Evolutionary conservation across 164 flowering plant genomes (phyloP).

Genomic region (Litsea cubeba): DNA sequence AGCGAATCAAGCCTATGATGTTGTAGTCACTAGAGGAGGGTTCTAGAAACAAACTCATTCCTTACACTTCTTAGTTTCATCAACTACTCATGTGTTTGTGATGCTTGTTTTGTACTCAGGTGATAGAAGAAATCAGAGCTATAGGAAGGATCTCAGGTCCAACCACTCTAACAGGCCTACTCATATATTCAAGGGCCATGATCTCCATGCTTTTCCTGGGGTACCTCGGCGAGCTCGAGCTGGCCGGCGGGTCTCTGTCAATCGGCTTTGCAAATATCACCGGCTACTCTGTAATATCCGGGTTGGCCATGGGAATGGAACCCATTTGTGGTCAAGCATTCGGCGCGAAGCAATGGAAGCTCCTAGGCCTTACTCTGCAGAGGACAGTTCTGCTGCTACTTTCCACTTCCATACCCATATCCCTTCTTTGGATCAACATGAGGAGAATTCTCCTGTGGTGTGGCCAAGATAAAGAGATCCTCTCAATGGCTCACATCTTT

Average conservation of each 20-base stretch:
- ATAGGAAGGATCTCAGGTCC: conserved; percentile 83
- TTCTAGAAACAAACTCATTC: too few species aligned
- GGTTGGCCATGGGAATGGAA: conserved; percentile 97
- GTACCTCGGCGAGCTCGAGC: conserved; percentile 82
- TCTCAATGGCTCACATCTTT: conserved; percentile 61
- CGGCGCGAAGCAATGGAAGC: conserved; percentile 74
- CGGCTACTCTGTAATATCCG: conserved; percentile 90
- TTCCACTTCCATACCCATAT: conserved; percentile 68
- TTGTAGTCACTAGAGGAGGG: neutral
- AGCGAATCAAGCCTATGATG: neutral
- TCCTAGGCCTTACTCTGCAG: conserved; percentile 71
- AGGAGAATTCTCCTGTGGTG: conserved; percentile 63
- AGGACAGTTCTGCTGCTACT: conserved; percentile 81
- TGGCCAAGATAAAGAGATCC: conserved; percentile 70
- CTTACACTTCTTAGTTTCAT: too few species aligned
- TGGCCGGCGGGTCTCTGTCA: conserved; percentile 87
- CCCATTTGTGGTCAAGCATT: conserved; percentile 95
- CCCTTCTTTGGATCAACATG: conserved; percentile 90
- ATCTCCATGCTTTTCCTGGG: conserved; percentile 93
- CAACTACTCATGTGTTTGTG: neutral
- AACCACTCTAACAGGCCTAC: conserved; percentile 65
- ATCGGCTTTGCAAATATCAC: conserved; percentile 94
- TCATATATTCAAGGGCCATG: conserved; percentile 81
- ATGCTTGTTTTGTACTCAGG: conserved; percentile 33
- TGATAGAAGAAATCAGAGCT: conserved; percentile 67